Percentiles rank a stretch among this genome's conserved stretches.
Evolutionary conservation across 352 stramenopile genomes (phyloP).

Genomic region (Pythium brassicae): DNA sequence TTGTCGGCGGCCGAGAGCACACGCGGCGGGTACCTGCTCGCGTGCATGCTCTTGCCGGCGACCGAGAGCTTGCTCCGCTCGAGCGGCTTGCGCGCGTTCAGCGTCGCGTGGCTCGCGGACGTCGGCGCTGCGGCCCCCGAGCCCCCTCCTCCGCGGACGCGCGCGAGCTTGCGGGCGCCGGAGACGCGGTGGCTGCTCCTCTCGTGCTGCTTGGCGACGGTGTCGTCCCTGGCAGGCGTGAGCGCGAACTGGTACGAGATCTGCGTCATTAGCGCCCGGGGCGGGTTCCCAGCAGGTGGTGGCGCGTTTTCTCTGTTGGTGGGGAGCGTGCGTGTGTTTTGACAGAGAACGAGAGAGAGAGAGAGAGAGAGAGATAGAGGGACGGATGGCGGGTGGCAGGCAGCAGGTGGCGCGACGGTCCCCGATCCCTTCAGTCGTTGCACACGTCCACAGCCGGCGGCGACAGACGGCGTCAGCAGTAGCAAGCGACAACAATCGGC

Average conservation of each 20-base stretch:
- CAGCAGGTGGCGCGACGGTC: no score
- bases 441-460: not conserved
- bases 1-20: constrained; percentile 41
- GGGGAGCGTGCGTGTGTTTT: not conserved
- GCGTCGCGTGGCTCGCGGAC: not conserved
- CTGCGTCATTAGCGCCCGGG: constrained; percentile 9
- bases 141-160: not conserved
- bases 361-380: not conserved
- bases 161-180: not conserved
- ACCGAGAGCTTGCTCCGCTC: constrained; percentile 48
- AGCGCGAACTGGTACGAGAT: constrained; percentile 11
- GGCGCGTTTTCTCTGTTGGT: not conserved
- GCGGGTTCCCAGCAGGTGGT: not conserved
- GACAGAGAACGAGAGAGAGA: not conserved
- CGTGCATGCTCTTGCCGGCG: constrained; percentile 26
- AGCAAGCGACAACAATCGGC: not conserved
- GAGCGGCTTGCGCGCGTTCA: constrained; percentile 39
- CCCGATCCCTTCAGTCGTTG: not conserved
- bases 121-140: no score
- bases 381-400: not conserved
- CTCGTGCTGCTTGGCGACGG: not conserved
- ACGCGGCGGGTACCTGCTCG: constrained; percentile 29
- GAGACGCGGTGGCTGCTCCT: not conserved
- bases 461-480: not conserved
- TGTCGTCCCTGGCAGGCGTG: not conserved